phyloP scores from a whole-genome alignment of 108 stramenopile genomes.

The Stephanodiscus minutulus region DNA sequence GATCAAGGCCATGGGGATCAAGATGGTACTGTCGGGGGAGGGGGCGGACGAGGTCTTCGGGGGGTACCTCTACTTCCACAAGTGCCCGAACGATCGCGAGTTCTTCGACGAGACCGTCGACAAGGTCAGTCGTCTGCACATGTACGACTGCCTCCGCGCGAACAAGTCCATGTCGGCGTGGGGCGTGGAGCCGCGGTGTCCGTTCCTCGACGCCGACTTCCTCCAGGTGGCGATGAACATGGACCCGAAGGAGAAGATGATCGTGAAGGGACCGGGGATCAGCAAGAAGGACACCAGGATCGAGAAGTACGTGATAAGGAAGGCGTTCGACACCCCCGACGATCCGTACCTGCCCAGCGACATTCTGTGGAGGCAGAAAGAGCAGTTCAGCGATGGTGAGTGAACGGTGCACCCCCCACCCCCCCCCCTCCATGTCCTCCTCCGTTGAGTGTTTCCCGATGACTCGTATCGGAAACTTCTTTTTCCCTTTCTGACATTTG shows the following conservation, averaged over 20 bases:
- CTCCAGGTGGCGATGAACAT: slow-evolving; percentile 95
- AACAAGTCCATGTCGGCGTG: slow-evolving; percentile 99
- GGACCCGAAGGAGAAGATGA: slow-evolving; percentile 95
- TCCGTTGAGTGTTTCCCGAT: background rate
- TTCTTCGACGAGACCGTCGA: slow-evolving; percentile 97
- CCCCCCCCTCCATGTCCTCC: background rate
- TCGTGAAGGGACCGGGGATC: slow-evolving; percentile 75
- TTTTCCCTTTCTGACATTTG: background rate
- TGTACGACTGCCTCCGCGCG: slow-evolving; percentile 97
- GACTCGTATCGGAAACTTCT: background rate
- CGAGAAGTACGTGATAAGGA: slow-evolving; percentile 97
- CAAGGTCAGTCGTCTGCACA: slow-evolving; percentile 92
- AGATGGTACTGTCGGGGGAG: slow-evolving; percentile 99
- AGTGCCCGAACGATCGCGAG: slow-evolving; percentile 95
- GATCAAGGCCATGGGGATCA: slow-evolving; percentile 99
- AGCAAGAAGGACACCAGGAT: slow-evolving; percentile 82
- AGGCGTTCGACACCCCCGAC: slow-evolving; percentile 98
- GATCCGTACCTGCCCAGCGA: slow-evolving; percentile 97
- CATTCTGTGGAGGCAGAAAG: slow-evolving; percentile 99
- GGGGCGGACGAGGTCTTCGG: slow-evolving; percentile 99
- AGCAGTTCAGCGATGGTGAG: slow-evolving; percentile 97
- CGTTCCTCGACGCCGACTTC: slow-evolving; percentile 97
- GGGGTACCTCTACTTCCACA: slow-evolving; percentile 99
- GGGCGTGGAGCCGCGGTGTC: slow-evolving; percentile 97
- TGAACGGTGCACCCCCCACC: too few species aligned